These are phyloP conservation scores for Aspergillus hiratsukae DNA, from an alignment of 2,329 filamentous ascomycete species.

Conservation along the genomic window DNA sequence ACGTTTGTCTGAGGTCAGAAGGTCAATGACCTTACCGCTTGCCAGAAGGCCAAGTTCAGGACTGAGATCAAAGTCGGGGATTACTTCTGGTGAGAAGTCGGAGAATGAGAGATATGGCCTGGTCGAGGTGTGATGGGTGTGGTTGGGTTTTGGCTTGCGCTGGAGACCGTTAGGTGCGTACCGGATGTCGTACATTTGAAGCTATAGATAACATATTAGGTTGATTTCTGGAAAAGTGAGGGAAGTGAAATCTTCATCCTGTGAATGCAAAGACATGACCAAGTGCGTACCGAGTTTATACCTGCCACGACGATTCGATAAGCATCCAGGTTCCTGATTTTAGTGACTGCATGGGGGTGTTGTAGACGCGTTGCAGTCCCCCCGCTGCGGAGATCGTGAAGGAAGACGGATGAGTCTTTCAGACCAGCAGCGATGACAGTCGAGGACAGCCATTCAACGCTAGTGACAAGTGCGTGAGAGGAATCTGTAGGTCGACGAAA, in stretches of 20 bases:
- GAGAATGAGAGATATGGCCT: conserved; percentile 35
- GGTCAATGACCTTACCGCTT: conserved; percentile 24
- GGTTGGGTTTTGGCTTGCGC: conserved; percentile 24
- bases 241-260: not conserved
- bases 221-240: not conserved
- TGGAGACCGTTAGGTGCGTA: conserved; percentile 27
- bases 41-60: conserved; percentile 36
- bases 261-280: not conserved
- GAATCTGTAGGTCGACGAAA: conserved; percentile 17
- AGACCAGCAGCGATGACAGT: conserved; percentile 35
- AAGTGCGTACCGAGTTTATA: conserved; percentile 24
- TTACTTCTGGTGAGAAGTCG: conserved; percentile 24
- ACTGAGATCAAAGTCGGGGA: conserved; percentile 35
- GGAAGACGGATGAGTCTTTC: conserved; percentile 29
- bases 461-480: conserved; percentile 26
- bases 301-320: conserved; percentile 34
- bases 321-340: conserved; percentile 33
- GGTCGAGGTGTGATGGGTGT: conserved; percentile 24
- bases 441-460: conserved; percentile 37
- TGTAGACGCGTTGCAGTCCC: conserved; percentile 29
- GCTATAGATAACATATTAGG: conserved; percentile 16
- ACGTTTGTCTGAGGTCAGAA: not conserved
- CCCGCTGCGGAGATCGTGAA: conserved; percentile 34
- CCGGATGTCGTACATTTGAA: conserved; percentile 41
- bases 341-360: conserved; percentile 31